These are phyloP conservation scores for Collybia mongolica DNA, from an alignment of 768 basidiomycete species.

Conservation along the genomic window DNA sequence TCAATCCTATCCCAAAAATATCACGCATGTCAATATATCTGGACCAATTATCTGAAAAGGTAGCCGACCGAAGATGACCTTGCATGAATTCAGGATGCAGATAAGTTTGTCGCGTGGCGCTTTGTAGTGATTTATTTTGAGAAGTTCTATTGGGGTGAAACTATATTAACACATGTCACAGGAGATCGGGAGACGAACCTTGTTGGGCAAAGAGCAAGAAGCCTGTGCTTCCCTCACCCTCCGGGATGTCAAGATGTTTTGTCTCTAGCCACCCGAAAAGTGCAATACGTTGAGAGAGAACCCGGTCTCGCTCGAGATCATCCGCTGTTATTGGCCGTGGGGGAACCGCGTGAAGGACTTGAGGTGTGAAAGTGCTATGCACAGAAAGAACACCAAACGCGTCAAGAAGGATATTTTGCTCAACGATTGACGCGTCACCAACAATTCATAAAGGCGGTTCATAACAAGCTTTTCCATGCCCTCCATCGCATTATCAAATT, in stretches of 20 bases:
- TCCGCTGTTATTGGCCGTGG: conserved; percentile 85
- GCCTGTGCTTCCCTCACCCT: conserved; percentile 69
- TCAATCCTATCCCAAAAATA: conserved; percentile 58
- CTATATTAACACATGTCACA: neutral
- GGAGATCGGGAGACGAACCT: conserved; percentile 43
- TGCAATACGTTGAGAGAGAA: conserved; percentile 85
- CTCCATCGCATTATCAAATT: conserved; percentile 97
- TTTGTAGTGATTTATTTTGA: conserved; percentile 99
- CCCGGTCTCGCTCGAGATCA: conserved; percentile 94
- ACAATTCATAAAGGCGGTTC: conserved; percentile 97
- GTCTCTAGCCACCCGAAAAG: conserved; percentile 91
- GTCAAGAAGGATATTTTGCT: conserved; percentile 1
- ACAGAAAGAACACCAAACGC: conserved; percentile 3
- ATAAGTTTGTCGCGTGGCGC: conserved; percentile 98
- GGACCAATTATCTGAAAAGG: conserved; percentile 10
- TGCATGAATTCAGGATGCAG: conserved; percentile 96
- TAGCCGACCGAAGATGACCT: conserved; percentile 93
- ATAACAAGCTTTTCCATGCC: conserved; percentile 99
- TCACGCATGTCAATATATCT: conserved; percentile 3
- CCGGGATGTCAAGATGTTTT: conserved; percentile 87
- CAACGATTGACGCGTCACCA: conserved; percentile 26
- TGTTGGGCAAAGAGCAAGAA: conserved; percentile 89
- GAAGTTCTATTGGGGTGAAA: conserved; percentile 55
- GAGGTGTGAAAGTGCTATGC: conserved; percentile 88
- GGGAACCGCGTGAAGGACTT: conserved; percentile 62